Evolutionary conservation across 352 stramenopile species (phyloP).

Genomic region (Phytophthora aleatoria): DNA sequence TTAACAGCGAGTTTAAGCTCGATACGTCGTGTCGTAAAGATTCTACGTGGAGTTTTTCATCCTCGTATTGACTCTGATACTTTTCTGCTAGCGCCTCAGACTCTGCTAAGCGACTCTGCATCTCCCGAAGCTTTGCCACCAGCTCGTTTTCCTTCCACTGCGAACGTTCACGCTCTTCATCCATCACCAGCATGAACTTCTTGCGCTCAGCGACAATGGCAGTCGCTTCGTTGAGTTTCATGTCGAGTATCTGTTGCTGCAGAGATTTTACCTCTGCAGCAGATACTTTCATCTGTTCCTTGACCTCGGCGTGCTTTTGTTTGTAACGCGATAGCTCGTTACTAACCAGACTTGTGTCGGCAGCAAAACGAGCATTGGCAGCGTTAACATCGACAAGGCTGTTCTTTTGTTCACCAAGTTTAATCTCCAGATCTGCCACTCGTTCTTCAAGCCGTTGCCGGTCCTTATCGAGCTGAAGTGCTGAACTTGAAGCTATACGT

Average conservation of each 20-base stretch:
- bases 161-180: conserved; percentile 55
- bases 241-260: conserved; percentile 56
- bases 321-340: conserved; percentile 29
- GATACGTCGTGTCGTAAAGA: conserved; percentile 69
- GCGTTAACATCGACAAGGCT: conserved; percentile 16
- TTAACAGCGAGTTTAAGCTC: conserved; percentile 65
- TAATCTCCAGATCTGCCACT: conserved; percentile 28
- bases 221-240: conserved; percentile 64
- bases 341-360: conserved; percentile 28
- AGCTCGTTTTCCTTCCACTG: conserved; percentile 71
- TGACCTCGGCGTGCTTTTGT: conserved; percentile 20
- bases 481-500: conserved; percentile 13
- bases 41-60: conserved; percentile 77
- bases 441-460: conserved; percentile 29
- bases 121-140: conserved; percentile 46
- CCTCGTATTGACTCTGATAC: conserved; percentile 75
- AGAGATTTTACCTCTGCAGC: conserved; percentile 37
- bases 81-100: conserved; percentile 59
- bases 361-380: conserved; percentile 27
- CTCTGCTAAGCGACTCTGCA: conserved; percentile 55
- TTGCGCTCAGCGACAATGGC: conserved; percentile 58
- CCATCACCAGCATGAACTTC: conserved; percentile 49
- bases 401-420: conserved; percentile 22
- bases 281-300: conserved; percentile 37
- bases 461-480: conserved; percentile 31